Base-by-base conservation (phyloP, 2,329 filamentous ascomycete species). In the Plenodomus lindquistii region DNA sequence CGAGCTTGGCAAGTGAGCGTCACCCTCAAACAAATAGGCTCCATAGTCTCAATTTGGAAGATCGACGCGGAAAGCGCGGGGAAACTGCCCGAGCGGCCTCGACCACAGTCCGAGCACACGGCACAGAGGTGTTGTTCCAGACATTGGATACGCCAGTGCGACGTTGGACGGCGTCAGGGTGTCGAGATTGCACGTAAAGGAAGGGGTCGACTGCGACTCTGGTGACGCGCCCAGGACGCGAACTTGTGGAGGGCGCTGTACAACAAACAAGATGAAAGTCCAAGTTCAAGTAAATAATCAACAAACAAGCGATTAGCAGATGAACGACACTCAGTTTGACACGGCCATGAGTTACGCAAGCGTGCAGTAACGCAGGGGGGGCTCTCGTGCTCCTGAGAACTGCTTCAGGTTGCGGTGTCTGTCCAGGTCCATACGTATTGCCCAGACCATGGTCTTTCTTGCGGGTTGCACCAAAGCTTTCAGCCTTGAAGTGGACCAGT, bases 1-100 rank as follows among this genome's bases (percentile, higher is more conserved):
- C 50, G 91, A 96, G 75, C 77, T 96, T 51, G 79, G 79, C 77
- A 87, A 79, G 80, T 85, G 82, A 76, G 43, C 36, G 48, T 19
- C 41, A 40, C 29, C 45, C 37, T 42, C 27, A 39, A 47, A 52
- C 48, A 52, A 52, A 46, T 63, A 66, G 57, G 59, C 58, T 63
- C 50, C 40, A 44, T 42, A 55, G 35, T 44, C 50, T 55, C 53
- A 45, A 58, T 56, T 55, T 53, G 47, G 52, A 51, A 59, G 52
- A 51, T 54, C 48, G 48, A 48, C 54, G 54, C 50, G 69, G 69
- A 44, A 58, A 51, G 49, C 54, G 48, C 50, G 53, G 55, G 56
- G 55, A 62, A 31, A 62, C 55, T 53, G 58, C 50, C 58, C 59
- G 49, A 54, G 43, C 42, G 40, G 50, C 41, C 42, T 50, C 46